Percentiles rank a stretch among this genome's conserved stretches.
These are phyloP conservation scores for Tetrahymena thermophila DNA, from an alignment of 73 alveolate genomes.

Conservation along the genomic window DNA sequence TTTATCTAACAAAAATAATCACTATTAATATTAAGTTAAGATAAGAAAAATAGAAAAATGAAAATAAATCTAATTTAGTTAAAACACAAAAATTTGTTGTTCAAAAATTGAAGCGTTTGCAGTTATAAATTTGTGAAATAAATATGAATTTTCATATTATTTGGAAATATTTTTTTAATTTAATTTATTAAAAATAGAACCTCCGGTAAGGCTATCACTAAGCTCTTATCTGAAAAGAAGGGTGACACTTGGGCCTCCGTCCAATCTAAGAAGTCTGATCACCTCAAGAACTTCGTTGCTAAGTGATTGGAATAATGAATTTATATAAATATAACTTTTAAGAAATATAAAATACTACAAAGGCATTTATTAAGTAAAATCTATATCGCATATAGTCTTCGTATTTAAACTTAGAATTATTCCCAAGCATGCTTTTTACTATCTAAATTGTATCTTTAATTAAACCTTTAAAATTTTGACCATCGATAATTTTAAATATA, in stretches of 20 bases:
- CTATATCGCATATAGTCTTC: not conserved
- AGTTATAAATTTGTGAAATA: not conserved
- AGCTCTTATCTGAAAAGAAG: not conserved
- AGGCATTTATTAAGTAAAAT: not conserved
- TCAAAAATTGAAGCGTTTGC: not conserved
- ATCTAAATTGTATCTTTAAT: not conserved
- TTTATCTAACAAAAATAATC: too few relatives aligned
- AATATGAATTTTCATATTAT: not conserved
- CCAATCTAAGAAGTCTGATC: not conserved
- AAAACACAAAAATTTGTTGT: not conserved
- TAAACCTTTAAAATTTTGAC: not conserved
- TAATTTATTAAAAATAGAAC: not conserved
- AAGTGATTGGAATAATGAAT: not conserved
- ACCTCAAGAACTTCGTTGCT: slow-evolving; percentile 1
- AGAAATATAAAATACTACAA: not conserved
- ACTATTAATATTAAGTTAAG: too few relatives aligned
- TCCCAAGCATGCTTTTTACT: not conserved
- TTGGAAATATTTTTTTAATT: not conserved
- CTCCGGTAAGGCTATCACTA: not conserved
- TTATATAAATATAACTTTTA: not conserved
- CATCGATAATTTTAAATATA: not conserved
- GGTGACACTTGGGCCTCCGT: not conserved
- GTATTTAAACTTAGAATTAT: not conserved
- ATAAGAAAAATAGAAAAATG: too few relatives aligned
- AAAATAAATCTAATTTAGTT: too few relatives aligned